phyloP scores from a whole-genome alignment of 78 protist genomes.

The Polysphondylium violaceum region DNA sequence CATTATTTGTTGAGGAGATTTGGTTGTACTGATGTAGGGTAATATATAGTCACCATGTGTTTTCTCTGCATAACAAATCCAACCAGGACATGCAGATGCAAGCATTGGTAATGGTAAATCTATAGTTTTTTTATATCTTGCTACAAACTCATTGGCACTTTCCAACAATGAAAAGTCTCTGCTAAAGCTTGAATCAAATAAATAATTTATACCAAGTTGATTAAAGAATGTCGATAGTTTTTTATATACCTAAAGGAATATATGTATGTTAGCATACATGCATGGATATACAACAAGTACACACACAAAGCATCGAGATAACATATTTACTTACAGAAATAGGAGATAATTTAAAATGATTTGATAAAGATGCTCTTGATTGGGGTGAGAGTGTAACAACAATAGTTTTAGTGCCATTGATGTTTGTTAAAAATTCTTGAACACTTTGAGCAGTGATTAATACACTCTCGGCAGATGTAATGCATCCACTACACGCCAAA shows the following conservation, averaged over 20 bases:
- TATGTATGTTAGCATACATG: background rate
- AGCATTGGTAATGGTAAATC: constrained; percentile 84
- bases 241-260: background rate
- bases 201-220: constrained; percentile 16
- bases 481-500: constrained; percentile 98
- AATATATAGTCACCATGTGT: constrained; percentile 85
- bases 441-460: constrained; percentile 91
- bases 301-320: too few species aligned
- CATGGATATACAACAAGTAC: too few species aligned
- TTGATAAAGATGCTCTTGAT: constrained; percentile 91
- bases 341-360: constrained; percentile 56
- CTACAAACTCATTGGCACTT: constrained; percentile 79
- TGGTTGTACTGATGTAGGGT: constrained; percentile 89
- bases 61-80: constrained; percentile 98
- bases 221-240: constrained; percentile 58
- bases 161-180: constrained; percentile 88
- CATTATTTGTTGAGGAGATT: constrained; percentile 96
- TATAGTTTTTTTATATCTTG: constrained; percentile 38
- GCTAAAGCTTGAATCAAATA: constrained; percentile 85
- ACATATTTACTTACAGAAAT: background rate
- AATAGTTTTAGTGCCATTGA: constrained; percentile 10
- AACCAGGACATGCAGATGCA: constrained; percentile 95
- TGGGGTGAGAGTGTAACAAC: constrained; percentile 93
- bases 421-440: constrained; percentile 68
- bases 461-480: constrained; percentile 97